Evolutionary conservation across 2,329 filamentous ascomycete genomes (phyloP).

Genomic region (Lithohypha guttulata): DNA sequence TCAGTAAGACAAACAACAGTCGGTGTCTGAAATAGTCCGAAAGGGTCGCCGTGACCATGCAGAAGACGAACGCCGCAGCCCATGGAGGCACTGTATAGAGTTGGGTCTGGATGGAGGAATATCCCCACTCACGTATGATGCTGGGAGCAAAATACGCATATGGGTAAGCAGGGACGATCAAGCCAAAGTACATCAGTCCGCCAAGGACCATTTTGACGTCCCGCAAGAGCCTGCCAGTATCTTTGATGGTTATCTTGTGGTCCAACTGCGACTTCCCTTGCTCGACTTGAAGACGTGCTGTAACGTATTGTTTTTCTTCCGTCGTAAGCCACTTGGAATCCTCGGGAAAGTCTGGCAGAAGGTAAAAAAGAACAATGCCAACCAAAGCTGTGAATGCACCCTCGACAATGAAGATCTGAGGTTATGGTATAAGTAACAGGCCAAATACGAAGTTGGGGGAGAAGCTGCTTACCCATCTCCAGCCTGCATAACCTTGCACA

Average conservation of each 20-base stretch:
- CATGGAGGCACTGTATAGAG: slow-evolving; percentile 52
- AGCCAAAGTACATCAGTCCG: not conserved
- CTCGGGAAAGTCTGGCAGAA: slow-evolving; percentile 25
- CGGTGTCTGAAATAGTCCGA: slow-evolving; percentile 25
- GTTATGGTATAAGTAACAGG: slow-evolving; percentile 40
- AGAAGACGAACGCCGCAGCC: slow-evolving; percentile 26
- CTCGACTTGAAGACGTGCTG: slow-evolving; percentile 29
- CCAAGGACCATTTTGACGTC: not conserved
- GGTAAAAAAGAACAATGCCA: slow-evolving; percentile 31
- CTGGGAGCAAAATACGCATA: slow-evolving; percentile 58
- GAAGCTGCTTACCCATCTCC: slow-evolving; percentile 34
- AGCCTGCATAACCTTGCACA: slow-evolving; percentile 32
- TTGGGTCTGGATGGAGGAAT: slow-evolving; percentile 47
- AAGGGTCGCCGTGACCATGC: slow-evolving; percentile 24
- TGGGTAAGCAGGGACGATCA: slow-evolving; percentile 37
- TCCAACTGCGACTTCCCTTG: not conserved
- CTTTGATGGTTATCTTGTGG: not conserved
- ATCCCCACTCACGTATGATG: slow-evolving; percentile 49
- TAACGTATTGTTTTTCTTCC: slow-evolving; percentile 13
- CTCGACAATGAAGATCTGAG: slow-evolving; percentile 42
- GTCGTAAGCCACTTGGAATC: slow-evolving; percentile 14
- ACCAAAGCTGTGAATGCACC: slow-evolving; percentile 36
- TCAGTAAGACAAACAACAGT: slow-evolving; percentile 24
- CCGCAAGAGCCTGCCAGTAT: not conserved
- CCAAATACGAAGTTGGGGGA: slow-evolving; percentile 40